Evolutionary conservation across 2,329 filamentous ascomycete species (phyloP).

Genomic region (Plectosphaerella cucumerina): DNA sequence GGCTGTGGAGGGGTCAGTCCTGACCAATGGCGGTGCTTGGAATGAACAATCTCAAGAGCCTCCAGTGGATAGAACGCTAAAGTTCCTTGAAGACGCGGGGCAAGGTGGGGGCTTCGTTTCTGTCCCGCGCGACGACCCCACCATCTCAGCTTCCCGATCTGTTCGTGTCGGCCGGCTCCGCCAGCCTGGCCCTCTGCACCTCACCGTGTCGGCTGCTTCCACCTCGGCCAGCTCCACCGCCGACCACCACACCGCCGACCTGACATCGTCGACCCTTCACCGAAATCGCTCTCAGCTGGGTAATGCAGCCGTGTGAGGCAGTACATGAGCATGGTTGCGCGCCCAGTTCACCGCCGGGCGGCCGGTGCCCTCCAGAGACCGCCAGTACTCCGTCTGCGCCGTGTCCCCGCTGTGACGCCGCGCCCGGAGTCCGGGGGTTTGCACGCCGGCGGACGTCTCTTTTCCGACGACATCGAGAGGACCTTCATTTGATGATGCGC

Average conservation of each 20-base stretch:
- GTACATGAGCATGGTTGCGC: slow-evolving; percentile 26
- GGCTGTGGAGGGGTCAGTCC: too few relatives aligned
- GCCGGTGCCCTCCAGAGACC: slow-evolving; percentile 28
- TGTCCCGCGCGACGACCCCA: neutral
- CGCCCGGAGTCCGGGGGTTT: too few relatives aligned
- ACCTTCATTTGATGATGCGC: too few relatives aligned
- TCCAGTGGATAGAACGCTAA: neutral
- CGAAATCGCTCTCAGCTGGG: slow-evolving; percentile 2
- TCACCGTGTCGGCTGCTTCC: neutral
- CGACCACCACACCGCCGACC: neutral
- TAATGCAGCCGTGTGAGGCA: slow-evolving; percentile 25
- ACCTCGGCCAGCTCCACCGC: neutral
- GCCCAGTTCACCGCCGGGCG: slow-evolving; percentile 26
- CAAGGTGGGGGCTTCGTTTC: neutral
- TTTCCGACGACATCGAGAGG: too few relatives aligned
- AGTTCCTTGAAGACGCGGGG: neutral
- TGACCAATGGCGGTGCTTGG: neutral
- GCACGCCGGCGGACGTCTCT: too few relatives aligned
- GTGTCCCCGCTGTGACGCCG: too few relatives aligned
- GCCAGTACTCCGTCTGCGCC: too few relatives aligned
- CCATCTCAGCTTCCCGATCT: neutral
- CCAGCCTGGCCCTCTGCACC: neutral
- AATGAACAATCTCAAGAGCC: neutral
- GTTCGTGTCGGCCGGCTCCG: neutral
- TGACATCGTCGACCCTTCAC: neutral